These are phyloP conservation scores for Syzygium oleosum DNA, from an alignment of 345 rosid genomes.

Conservation along the genomic window DNA sequence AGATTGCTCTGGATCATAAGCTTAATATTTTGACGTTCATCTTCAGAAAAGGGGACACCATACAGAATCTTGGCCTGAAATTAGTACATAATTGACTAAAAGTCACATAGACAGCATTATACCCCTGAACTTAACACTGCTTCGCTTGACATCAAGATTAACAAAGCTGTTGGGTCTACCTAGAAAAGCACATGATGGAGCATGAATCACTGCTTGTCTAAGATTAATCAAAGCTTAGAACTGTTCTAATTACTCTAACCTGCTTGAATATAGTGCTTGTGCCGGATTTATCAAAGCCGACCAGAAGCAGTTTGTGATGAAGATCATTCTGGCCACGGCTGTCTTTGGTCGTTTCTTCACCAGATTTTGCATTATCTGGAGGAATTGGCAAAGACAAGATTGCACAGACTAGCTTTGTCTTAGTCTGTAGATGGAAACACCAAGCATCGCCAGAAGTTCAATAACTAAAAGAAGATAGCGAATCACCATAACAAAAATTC, in stretches of 20 bases:
- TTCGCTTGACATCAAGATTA: not conserved
- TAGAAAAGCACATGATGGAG: not conserved
- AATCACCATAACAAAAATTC: not conserved
- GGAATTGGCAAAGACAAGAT: slow-evolving; percentile 61
- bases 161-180: not conserved
- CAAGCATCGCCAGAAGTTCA: not conserved
- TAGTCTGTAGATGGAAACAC: slow-evolving; percentile 23
- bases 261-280: slow-evolving; percentile 86
- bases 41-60: slow-evolving; percentile 63
- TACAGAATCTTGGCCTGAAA: slow-evolving; percentile 77
- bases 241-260: slow-evolving; percentile 22
- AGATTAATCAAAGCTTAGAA: not conserved
- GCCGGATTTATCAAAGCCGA: slow-evolving; percentile 74
- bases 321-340: slow-evolving; percentile 18
- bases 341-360: slow-evolving; percentile 25
- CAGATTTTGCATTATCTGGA: slow-evolving; percentile 12
- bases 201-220: not conserved
- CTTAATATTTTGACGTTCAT: slow-evolving; percentile 64
- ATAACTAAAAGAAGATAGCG: not conserved
- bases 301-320: slow-evolving; percentile 49
- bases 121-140: not conserved
- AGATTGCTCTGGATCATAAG: slow-evolving; percentile 68
- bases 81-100: not conserved
- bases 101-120: not conserved
- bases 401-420: slow-evolving; percentile 33